These are phyloP conservation scores for Neonectria ditissima DNA, from an alignment of 2,329 filamentous ascomycete species.

Conservation along the genomic window DNA sequence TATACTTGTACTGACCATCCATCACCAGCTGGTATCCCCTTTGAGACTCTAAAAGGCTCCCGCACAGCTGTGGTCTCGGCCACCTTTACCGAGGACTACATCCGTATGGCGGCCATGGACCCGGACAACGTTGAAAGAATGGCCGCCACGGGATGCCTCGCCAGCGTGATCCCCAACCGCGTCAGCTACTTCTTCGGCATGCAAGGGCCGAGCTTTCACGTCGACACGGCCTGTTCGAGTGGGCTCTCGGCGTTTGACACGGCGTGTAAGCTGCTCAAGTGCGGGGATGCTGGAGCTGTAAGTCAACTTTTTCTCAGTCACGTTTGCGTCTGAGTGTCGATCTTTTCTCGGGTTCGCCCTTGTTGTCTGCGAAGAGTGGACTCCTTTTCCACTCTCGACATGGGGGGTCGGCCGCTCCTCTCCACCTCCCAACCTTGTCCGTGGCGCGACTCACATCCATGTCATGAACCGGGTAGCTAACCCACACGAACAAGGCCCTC, in stretches of 20 bases:
- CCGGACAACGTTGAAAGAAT: not conserved
- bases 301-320: not conserved
- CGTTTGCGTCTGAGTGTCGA: too few relatives aligned
- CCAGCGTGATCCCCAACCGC: not conserved
- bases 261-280: not conserved
- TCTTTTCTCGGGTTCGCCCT: not conserved
- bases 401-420: too few relatives aligned
- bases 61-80: not conserved
- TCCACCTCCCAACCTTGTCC: not conserved
- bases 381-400: too few relatives aligned
- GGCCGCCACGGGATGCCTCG: not conserved
- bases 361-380: not conserved
- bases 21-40: not conserved
- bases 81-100: not conserved
- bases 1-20: not conserved
- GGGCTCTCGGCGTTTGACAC: not conserved
- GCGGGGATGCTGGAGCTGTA: not conserved
- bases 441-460: not conserved
- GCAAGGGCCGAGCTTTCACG: not conserved
- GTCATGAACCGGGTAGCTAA: not conserved
- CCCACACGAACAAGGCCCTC: not conserved
- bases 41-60: not conserved
- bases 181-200: not conserved
- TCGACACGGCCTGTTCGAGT: not conserved
- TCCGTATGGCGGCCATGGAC: not conserved